Evolutionary conservation across 2,329 filamentous ascomycete genomes (phyloP).

Genomic region (Hypoxylon sp.): DNA sequence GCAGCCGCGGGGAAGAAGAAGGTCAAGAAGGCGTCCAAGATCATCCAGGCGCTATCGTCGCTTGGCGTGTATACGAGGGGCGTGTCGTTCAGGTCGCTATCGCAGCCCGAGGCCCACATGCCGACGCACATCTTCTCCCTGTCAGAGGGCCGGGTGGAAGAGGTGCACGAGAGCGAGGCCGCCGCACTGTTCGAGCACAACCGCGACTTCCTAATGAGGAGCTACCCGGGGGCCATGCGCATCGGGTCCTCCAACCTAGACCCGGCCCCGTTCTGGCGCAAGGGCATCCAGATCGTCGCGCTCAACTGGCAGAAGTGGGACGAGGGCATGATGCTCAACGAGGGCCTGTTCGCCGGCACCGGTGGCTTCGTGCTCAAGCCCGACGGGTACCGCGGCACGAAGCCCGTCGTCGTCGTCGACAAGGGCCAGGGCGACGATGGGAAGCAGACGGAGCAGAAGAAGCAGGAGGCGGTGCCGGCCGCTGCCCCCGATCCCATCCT

Average conservation of each 20-base stretch:
- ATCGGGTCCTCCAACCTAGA: slow-evolving; percentile 88
- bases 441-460: too few relatives aligned
- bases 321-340: slow-evolving; percentile 94
- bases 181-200: slow-evolving; percentile 79
- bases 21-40: slow-evolving; percentile 63
- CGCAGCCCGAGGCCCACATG: slow-evolving; percentile 73
- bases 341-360: slow-evolving; percentile 87
- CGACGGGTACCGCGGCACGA: slow-evolving; percentile 57
- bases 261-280: slow-evolving; percentile 84
- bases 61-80: slow-evolving; percentile 85
- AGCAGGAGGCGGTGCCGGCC: slow-evolving; percentile 31
- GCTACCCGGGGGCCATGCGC: slow-evolving; percentile 84
- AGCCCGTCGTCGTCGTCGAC: slow-evolving; percentile 35
- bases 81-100: slow-evolving; percentile 81
- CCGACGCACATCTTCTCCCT: slow-evolving; percentile 74
- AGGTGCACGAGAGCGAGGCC: slow-evolving; percentile 60
- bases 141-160: slow-evolving; percentile 70
- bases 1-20: slow-evolving; percentile 48
- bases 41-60: slow-evolving; percentile 76
- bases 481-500: slow-evolving; percentile 47
- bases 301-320: slow-evolving; percentile 94
- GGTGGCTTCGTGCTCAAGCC: slow-evolving; percentile 90
- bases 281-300: slow-evolving; percentile 88
- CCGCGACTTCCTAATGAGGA: slow-evolving; percentile 80
- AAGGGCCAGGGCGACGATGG: slow-evolving; percentile 14